Base-by-base conservation (phyloP, 495 filamentous ascomycete species). In the Trichoderma erinaceum region DNA sequence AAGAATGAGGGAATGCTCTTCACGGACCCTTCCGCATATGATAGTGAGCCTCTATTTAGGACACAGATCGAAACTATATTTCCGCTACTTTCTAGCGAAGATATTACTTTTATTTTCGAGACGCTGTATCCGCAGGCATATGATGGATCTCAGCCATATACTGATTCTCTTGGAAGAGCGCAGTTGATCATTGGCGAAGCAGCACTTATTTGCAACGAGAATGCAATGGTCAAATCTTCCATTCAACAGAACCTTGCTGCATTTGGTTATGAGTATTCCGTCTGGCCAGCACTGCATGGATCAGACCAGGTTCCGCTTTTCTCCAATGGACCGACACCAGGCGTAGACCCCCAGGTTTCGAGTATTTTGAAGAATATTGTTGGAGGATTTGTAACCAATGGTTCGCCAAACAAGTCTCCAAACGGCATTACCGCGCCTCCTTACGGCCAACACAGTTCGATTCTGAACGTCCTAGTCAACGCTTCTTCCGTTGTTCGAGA, bases 31-130 rank as follows among this genome's bases (percentile, higher is more conserved):
- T 61, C 56, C 12, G 56, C 56, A 12, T 61, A 29, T 18, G 27
- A 32, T 25, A 61, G 29, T 13, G 56, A 61, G 7, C 3, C 27
- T 27, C 56, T 61, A 4, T 18, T 61, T 0, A 61, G 56, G 27
- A 61, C 18, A 12, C 56, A 61, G 56, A 13, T 61, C 4, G 56
- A 21, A 29, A 25, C 5, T 21, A 32, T 7, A 23, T 86, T 89
- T 68, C 29, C 56, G 11, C 29, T 25, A 32, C n/a, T 61, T 7
- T 27, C 61, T 3, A 46, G 35, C 41, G 41, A 25, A 4, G 52
- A 46, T 10, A n/a, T 58, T 10, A 25, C 66, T 11, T 63, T 52
- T 32, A 63, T 69, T 5, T 58, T 38, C 32, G 50, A 41, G 18
- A 61, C 68, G 7, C 69, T 70, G 1, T 70, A 70, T 25, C 69